Evolutionary conservation across 257 asterid species (phyloP).

Genomic region (Jaltomata sinuosa): DNA sequence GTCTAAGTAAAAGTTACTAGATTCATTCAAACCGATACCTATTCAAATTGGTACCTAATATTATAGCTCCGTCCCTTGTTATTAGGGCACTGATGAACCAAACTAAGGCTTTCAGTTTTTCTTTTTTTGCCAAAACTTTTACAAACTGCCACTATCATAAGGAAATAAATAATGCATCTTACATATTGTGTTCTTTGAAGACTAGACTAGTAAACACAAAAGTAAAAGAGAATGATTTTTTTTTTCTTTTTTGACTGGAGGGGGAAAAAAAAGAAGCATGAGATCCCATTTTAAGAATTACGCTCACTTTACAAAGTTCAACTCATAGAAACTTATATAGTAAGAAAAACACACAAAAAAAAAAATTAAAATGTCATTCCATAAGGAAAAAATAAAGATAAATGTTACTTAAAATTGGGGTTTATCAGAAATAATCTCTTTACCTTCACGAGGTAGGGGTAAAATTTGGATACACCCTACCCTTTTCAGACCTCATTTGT

Average conservation of each 20-base stretch:
- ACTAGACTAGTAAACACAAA: background rate
- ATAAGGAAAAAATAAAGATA: background rate
- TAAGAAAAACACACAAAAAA: background rate
- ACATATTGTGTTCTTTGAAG: background rate
- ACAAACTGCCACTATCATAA: background rate
- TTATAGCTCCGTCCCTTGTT: background rate
- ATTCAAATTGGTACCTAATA: too few relatives aligned
- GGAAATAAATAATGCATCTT: background rate
- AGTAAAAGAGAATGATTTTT: background rate
- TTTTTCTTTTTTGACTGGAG: background rate
- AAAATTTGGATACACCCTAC: too few relatives aligned
- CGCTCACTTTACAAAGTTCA: background rate
- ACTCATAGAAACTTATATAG: background rate
- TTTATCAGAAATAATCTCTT: too few relatives aligned
- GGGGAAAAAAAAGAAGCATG: background rate
- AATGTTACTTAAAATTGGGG: too few relatives aligned
- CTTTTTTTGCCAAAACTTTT: background rate
- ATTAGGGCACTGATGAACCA: background rate
- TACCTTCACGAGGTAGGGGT: too few relatives aligned
- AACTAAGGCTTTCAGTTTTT: background rate
- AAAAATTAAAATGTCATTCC: background rate
- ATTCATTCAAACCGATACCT: too few relatives aligned
- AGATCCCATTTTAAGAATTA: background rate
- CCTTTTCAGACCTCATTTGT: too few relatives aligned
- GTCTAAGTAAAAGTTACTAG: too few relatives aligned